Base-by-base conservation (phyloP, 805 yeast genomes). In the Yarrowia sp. region DNA sequence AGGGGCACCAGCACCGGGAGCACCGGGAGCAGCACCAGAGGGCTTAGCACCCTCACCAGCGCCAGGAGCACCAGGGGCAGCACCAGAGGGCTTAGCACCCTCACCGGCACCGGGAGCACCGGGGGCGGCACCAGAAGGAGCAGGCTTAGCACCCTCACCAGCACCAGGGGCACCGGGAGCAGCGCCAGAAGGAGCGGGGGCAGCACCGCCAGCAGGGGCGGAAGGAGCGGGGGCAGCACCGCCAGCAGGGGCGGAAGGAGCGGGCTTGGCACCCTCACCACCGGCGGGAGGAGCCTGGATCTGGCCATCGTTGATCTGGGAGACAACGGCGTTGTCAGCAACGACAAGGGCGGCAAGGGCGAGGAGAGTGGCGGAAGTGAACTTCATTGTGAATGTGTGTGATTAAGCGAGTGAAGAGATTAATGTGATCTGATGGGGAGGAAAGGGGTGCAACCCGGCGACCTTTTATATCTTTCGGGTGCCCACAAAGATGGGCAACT, bases 321-420 rank as follows among this genome's bases (percentile, higher is more conserved):
- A 33, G 39, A 32, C 41, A 22, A 32, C 56, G 41, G 56, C 41
- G 29, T 49, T 22, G 41, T 49, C 56, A 22, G 56, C 56, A 49
- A 49, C 56, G 56, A 49, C 56, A 31, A 33, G 38, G 22, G 56
- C 41, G 31, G 41, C 56, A 12, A 49, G 56, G 41, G 56, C 56
- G 41, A 49, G 38, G 31, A 49, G 56, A 16, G 56, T 33, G 8
- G 56, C 41, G 31, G 56, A 49, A 19, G 56, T 18, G 41, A 49
- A 49, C 41, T 49, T 32, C 56, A 49, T 49, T 49, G 27, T 49
- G 41, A 49, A 13, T 46, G 53, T 46, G 36, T 46, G 35, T 44
- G 35, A 46, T 46, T 46, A 46, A 46, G 53, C 53, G 53, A 46
- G 53, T 46, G 53, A 46, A 46, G 53, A 46, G 53, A 46, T 46